Base-by-base conservation (phyloP, 495 filamentous ascomycete species). In the Tuber brumale region DNA sequence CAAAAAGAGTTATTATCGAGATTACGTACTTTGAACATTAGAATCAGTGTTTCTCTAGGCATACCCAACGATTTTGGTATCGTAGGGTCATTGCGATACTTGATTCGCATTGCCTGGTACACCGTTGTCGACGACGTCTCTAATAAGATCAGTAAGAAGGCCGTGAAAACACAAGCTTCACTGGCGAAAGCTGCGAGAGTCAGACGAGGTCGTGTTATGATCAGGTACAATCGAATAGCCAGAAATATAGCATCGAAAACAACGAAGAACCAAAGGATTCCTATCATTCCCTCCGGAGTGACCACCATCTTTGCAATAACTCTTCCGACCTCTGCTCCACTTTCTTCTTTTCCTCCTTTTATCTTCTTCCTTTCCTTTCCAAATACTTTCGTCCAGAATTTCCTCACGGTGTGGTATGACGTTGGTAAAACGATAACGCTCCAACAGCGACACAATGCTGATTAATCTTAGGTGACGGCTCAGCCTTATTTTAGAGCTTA, bases 281-380 rank as follows among this genome's bases (percentile, higher is more conserved):
- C 75, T 66, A 79, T 79, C 44, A 79, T 78, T 35, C 75, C 45
- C 42, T 77, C 77, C 9, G 77, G 77, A 66, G 75, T 61, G 71
- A 79, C 71, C n/a, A 31, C n/a, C 71, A 78, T 78, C 42, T 41
- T 70, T 71, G 44, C 39, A 31, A 66, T 35, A 35, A 6, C 27
- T 35, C 27, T 35, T 66, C 19, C 12, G 57, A 35, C 27, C 1
- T 66, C 14, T 66, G 14, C 3, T 4, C 27, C 57, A 66, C 57
- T 61, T 31, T 31, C 14, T 66, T 66, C 31, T 27, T 35, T 31
- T 18, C 4, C 6, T 66, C 9, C 48, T 27, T 12, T n/a, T 2
- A 5, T 51, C 23, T 18, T 31, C 1, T 5, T n/a, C n/a, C 12
- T 66, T 31, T 27, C 31, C 27, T 31, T 31, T 66, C 10, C 14